Evolutionary conservation across 257 asterid species (phyloP).

Genomic region (Solanum commersonii): DNA sequence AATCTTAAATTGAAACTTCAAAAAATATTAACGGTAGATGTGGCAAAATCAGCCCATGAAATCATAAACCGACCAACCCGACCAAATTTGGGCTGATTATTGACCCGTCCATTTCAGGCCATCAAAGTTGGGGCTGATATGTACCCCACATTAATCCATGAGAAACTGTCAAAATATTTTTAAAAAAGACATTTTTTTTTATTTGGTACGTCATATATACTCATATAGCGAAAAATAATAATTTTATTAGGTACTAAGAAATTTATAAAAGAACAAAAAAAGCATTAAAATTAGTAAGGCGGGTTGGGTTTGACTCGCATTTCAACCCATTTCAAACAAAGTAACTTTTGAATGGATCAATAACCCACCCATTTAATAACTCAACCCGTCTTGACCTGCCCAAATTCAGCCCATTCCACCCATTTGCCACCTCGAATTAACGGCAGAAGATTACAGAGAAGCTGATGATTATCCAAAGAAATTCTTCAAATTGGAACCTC

Average conservation of each 20-base stretch:
- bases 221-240: neutral
- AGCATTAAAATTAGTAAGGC: neutral
- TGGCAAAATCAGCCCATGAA: neutral
- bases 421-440: neutral
- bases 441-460: neutral
- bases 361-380: neutral
- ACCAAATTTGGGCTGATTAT: neutral
- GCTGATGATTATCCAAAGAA: neutral
- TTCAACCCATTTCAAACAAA: neutral
- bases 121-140: neutral
- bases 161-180: neutral
- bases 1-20: neutral
- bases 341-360: neutral
- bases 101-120: neutral
- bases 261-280: fast-evolving
- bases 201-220: neutral
- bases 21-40: neutral
- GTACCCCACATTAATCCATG: neutral
- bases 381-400: neutral
- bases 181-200: fast-evolving
- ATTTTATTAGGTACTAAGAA: neutral
- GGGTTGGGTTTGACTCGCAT: neutral
- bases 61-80: neutral
- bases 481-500: neutral
- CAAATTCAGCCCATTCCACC: neutral